These are phyloP conservation scores for Peribolospora baueri DNA, from an alignment of 768 basidiomycete genomes.

Conservation along the genomic window DNA sequence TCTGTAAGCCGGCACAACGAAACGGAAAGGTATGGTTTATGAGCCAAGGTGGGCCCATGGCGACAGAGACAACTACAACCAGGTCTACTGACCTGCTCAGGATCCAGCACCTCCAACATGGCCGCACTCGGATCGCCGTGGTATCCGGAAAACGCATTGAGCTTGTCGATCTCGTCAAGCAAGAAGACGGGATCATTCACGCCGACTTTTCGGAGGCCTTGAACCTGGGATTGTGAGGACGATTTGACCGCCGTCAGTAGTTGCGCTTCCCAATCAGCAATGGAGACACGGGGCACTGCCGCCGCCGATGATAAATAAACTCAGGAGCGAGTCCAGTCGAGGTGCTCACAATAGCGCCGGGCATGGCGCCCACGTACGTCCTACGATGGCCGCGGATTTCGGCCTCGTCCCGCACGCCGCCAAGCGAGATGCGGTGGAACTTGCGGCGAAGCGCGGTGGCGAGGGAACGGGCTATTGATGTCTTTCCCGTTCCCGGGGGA, in stretches of 20 bases:
- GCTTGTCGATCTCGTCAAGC: conserved; percentile 81
- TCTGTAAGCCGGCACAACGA: conserved; percentile 6
- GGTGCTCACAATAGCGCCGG: conserved; percentile 9
- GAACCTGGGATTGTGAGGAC: conserved; percentile 29
- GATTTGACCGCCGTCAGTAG: not conserved
- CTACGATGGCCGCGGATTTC: conserved; percentile 52
- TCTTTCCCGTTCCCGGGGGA: conserved; percentile 78
- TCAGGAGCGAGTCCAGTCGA: no score
- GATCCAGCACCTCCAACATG: conserved; percentile 70
- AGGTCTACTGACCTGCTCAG: conserved; percentile 29
- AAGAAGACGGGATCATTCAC: conserved; percentile 56
- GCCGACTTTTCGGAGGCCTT: conserved; percentile 63
- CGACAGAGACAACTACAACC: conserved; percentile 11
- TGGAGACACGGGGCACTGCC: no score
- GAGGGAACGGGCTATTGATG: conserved; percentile 67
- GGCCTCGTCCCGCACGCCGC: conserved; percentile 80
- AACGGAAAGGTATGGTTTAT: not conserved
- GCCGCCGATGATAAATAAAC: no score
- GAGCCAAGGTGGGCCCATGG: not conserved
- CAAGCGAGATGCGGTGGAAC: conserved; percentile 76
- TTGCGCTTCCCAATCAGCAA: not conserved
- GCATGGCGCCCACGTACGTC: conserved; percentile 39
- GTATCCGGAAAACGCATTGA: conserved; percentile 33
- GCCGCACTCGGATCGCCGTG: conserved; percentile 85
- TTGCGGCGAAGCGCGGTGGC: conserved; percentile 59